Evolutionary conservation across 140 eudicot genomes (phyloP).

Genomic region (Stevia rebaudiana): DNA sequence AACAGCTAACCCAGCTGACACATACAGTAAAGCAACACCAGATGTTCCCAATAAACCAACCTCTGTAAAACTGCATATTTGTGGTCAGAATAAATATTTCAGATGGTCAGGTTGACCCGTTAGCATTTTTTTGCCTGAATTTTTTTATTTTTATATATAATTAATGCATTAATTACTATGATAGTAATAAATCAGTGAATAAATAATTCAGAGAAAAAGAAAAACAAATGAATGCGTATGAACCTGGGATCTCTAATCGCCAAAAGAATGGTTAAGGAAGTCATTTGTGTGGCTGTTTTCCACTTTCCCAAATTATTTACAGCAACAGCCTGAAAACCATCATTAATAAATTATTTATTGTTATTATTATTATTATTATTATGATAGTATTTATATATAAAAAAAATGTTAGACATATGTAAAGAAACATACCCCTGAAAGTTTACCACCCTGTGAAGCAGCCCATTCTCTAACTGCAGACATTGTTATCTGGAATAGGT

Average conservation of each 20-base stretch:
- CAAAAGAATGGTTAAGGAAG: conserved; percentile 71
- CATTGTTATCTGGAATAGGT: conserved; percentile 72
- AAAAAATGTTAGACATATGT: neutral
- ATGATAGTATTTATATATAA: neutral
- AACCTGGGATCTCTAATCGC: conserved; percentile 77
- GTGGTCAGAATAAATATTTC: neutral
- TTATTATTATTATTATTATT: too few relatives aligned
- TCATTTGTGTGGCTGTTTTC: conserved; percentile 99
- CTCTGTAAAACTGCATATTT: conserved; percentile 53
- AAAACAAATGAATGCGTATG: neutral
- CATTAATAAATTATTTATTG: neutral
- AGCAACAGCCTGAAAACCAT: conserved; percentile 78
- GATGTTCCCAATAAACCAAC: conserved; percentile 54
- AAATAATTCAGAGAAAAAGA: neutral
- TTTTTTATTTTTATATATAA: neutral
- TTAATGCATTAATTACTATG: neutral
- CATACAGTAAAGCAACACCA: conserved; percentile 67
- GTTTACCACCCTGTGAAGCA: conserved; percentile 86
- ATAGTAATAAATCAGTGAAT: neutral
- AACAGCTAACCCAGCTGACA: conserved; percentile 81
- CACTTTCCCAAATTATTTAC: conserved; percentile 97
- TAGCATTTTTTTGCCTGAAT: neutral
- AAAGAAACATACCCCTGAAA: conserved; percentile 57
- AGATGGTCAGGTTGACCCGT: neutral
- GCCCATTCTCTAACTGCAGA: conserved; percentile 99